phyloP scores from a whole-genome alignment of 2,329 filamentous ascomycete species.

The Fusarium sp. region DNA sequence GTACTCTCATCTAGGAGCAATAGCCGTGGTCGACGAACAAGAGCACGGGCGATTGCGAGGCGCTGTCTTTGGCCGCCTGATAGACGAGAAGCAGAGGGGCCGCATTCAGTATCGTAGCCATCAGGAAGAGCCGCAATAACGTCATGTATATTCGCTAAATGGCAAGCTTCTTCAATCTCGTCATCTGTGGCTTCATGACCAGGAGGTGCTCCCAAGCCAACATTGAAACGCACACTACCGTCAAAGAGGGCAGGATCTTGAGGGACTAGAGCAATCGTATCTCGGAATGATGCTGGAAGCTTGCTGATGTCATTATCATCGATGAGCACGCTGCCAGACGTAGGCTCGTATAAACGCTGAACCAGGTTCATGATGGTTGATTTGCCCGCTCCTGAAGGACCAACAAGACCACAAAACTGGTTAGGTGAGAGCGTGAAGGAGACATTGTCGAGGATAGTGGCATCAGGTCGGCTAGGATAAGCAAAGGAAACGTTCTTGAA shows the following conservation, averaged over 20 bases:
- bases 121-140: conserved; percentile 72
- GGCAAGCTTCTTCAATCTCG: conserved; percentile 75
- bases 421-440: conserved; percentile 67
- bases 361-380: conserved; percentile 71
- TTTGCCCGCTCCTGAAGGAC: conserved; percentile 74
- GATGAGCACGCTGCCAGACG: conserved; percentile 54
- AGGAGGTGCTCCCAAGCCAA: conserved; percentile 65
- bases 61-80: conserved; percentile 85
- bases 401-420: conserved; percentile 72
- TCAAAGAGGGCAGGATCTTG: conserved; percentile 69
- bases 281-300: conserved; percentile 57
- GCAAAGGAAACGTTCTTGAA: conserved; percentile 72
- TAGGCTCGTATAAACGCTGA: conserved; percentile 61
- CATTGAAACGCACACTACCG: conserved; percentile 67
- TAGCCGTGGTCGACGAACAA: conserved; percentile 77
- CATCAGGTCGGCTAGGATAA: conserved; percentile 71
- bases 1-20: conserved; percentile 83
- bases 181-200: conserved; percentile 65
- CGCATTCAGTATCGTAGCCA: conserved; percentile 73
- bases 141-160: conserved; percentile 76
- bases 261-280: conserved; percentile 66
- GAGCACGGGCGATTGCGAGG: conserved; percentile 79
- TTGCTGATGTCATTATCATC: conserved; percentile 59
- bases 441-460: conserved; percentile 67
- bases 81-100: conserved; percentile 78